Base-by-base conservation (phyloP, 768 basidiomycete genomes). In the Kwoniella bestiolae region DNA sequence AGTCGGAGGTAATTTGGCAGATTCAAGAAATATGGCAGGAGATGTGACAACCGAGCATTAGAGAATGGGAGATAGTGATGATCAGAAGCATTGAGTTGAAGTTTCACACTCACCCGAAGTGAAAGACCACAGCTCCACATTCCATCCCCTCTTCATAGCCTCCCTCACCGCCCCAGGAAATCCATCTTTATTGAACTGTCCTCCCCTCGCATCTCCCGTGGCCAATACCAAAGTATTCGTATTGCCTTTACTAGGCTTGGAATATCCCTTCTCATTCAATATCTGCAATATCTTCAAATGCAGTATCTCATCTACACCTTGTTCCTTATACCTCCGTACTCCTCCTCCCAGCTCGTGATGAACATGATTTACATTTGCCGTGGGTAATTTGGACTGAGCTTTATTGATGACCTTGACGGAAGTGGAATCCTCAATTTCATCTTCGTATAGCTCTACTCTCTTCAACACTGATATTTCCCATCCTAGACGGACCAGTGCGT, bases 91-190 rank as follows among this genome's bases (percentile, higher is more conserved):
- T n/a, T n/a, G n/a, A n/a, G n/a, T n/a, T n/a, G n/a, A n/a, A n/a
- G n/a, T n/a, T n/a, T n/a, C n/a, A 23, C 14, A 64, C 73, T 68
- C 90, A 51, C 80, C 80, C 3, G 89, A 88, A 75, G 91, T 89
- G 89, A 93, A 98, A 0, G 91, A 90, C 82, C 92, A 94, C 74
- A 97, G 76, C 82, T 98, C 94, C n/a, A 98, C 92, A 62, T 85
- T 86, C 94, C 94, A 98, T 2, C 94, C 94, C 51, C 89, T 86
- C 81, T 88, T 89, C 72, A 97, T 82, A 4, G 94, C 94, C 12
- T 89, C 88, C 63, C 91, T 83, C 12, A 94, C 91, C 47, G 90
- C 90, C 0, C 93, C 92, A 26, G 94, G 79, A 82, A 96, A 98
- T 5, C 94, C 94, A 74, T 93, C 90, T 65, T 92, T 90, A 79